Evolutionary conservation across 345 rosid genomes (phyloP), one percentile per base, ranked within the genome.

Genomic region (Moringa oleifera): DNA sequence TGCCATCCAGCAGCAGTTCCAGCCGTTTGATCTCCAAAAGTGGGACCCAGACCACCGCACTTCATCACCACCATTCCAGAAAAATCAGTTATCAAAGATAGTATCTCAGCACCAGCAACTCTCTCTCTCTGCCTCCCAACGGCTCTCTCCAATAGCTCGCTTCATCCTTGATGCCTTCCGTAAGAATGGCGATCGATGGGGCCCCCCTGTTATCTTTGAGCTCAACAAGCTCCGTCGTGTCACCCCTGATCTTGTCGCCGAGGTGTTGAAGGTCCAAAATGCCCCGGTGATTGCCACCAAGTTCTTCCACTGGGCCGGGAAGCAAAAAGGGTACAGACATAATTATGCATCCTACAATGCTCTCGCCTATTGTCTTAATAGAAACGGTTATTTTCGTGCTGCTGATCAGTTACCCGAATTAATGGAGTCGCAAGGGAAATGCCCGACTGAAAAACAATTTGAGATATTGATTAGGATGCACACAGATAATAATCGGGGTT

Each of bases 401-500:
- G 99, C 97, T 0, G 99, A 93, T 72, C 90, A 88, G 76, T 65
- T 90, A 54, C 96, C 94, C 0, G 97, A 90, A 73, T 57, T 93
- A 59, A 90, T 93, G 97, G 81, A 82, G 36, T 83, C 95, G 0
- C 95, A 93, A 24, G 97, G 98, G 49, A 85, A 80, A 59, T 80
- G 75, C 0, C 97, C 97, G 0, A 78, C 79, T 4, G 99, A 90
- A 72, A 88, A 90, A 62, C 96, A 93, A 47, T 93, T 93, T 37
- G 95, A 93, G 70, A 93, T 93, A 69, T 73, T 93, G 78, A 93
- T 90, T 47, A 81, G 99, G 72, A 85, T 93, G 99, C 99, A 93
- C 71, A 68, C 73, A 15, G 99, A 90, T 85, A 82, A 77, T 4
- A 85, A 74, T 22, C 81, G 97, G 57, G 97, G 97, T 33, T 83